Conservation (phyloP, 805 yeast species). For the Debaryomyces prosopidis region DNA sequence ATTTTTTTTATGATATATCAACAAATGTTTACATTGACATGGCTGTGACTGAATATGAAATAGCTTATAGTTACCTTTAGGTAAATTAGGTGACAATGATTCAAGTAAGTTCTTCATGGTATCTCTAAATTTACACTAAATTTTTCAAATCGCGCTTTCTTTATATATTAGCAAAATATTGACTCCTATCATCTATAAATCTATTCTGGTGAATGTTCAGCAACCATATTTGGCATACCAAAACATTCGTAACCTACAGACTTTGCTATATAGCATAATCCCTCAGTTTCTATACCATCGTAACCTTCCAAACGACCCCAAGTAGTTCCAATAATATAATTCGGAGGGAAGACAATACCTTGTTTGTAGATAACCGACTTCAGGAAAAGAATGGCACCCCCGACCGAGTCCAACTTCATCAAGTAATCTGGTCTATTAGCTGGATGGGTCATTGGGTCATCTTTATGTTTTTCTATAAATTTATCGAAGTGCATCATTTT, state of each 20-base stretch:
- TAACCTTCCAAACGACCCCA: slow-evolving; percentile 51
- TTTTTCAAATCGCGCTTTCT: not conserved
- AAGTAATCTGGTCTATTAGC: slow-evolving; percentile 10
- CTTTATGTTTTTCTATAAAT: slow-evolving; percentile 12
- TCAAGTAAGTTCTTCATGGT: slow-evolving; percentile 3
- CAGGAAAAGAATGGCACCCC: slow-evolving; percentile 50
- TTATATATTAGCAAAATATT: not conserved
- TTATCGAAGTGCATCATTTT: slow-evolving; percentile 30
- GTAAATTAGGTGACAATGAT: slow-evolving; percentile 12
- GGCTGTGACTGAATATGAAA: slow-evolving; percentile 28
- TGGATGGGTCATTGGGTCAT: slow-evolving; percentile 6
- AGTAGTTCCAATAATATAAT: slow-evolving; percentile 45
- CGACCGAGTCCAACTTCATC: slow-evolving; percentile 47
- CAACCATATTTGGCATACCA: slow-evolving; percentile 50
- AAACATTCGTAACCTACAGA: slow-evolving; percentile 47
- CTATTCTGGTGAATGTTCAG: slow-evolving; percentile 28
- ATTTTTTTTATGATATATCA: slow-evolving; percentile 8
- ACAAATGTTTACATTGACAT: slow-evolving; percentile 19
- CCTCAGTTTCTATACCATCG: slow-evolving; percentile 58
- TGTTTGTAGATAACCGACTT: slow-evolving; percentile 45
- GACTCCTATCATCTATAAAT: not conserved
- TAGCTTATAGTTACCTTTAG: slow-evolving; percentile 17
- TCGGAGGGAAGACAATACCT: slow-evolving; percentile 48
- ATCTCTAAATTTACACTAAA: not conserved
- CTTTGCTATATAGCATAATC: slow-evolving; percentile 49